These are phyloP conservation scores for Helianthus tuberosus DNA, from an alignment of 129 eudicot species.

Conservation along the genomic window DNA sequence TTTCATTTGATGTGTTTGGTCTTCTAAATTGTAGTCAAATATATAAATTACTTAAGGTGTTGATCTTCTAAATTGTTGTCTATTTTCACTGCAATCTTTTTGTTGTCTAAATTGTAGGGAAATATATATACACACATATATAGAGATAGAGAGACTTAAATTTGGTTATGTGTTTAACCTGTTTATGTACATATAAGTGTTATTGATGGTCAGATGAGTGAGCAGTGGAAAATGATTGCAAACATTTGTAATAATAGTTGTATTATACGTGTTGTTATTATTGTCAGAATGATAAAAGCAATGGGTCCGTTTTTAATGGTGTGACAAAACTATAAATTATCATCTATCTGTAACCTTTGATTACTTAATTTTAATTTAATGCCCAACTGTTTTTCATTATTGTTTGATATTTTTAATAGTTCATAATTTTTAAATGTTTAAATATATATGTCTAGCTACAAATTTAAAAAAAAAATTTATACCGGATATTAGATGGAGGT, in stretches of 20 bases:
- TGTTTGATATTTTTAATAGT: neutral
- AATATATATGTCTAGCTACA: neutral
- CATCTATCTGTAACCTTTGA: neutral
- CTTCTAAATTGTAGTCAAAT: no score
- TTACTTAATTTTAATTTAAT: neutral
- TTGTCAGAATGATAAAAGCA: conserved; percentile 13
- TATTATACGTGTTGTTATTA: conserved; percentile 19
- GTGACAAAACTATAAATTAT: neutral
- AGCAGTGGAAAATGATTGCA: conserved; percentile 27
- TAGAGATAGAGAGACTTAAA: neutral
- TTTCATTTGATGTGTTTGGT: no score
- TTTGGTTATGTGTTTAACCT: no score
- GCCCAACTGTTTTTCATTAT: neutral
- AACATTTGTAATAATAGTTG: conserved; percentile 1
- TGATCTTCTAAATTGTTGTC: neutral
- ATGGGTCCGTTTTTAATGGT: neutral
- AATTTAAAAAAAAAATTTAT: neutral
- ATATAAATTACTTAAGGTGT: no score
- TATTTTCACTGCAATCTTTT: no score
- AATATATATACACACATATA: neutral
- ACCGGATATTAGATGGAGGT: neutral
- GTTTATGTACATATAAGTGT: neutral
- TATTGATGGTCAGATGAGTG: neutral
- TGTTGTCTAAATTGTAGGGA: no score
- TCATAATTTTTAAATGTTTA: no score